Percentiles rank a stretch among this genome's conserved stretches.
Evolutionary conservation across 176 grass and related monocot genomes (phyloP).

Genomic region (barley (Hordeum vulgare)): DNA sequence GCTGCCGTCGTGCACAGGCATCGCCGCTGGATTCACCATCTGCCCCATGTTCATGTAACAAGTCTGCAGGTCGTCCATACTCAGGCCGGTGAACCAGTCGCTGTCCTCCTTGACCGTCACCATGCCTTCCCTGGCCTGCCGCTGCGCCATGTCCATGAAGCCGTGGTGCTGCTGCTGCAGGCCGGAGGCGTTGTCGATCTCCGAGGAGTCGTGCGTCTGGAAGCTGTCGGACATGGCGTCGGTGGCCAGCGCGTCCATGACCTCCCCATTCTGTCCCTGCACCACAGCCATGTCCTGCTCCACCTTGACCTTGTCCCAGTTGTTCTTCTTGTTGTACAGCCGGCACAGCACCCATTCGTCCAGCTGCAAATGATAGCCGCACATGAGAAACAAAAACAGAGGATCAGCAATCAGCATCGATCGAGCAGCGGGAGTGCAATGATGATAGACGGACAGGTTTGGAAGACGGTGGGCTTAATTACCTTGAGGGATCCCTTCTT

Average conservation of each 20-base stretch:
- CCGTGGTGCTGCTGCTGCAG: conserved; percentile 7
- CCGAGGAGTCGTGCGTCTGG: conserved; percentile 54
- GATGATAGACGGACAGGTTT: neutral
- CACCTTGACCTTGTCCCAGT: conserved; percentile 55
- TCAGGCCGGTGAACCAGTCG: conserved; percentile 45
- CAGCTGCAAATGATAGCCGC: conserved; percentile 27
- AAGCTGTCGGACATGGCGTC: conserved; percentile 55
- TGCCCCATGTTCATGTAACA: conserved; percentile 28
- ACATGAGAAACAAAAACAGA: no score
- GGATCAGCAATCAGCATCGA: neutral
- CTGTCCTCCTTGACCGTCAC: conserved; percentile 50
- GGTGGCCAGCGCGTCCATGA: conserved; percentile 8
- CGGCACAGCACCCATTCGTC: conserved; percentile 77
- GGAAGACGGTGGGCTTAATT: neutral
- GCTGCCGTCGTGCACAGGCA: conserved; percentile 16
- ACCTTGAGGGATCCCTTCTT: conserved; percentile 61
- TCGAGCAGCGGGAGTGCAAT: neutral
- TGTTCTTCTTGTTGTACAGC: conserved; percentile 85
- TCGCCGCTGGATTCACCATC: conserved; percentile 16
- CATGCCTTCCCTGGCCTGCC: neutral
- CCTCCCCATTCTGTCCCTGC: neutral
- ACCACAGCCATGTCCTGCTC: conserved; percentile 15
- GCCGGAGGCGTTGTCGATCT: conserved; percentile 40
- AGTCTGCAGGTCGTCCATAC: conserved; percentile 47
- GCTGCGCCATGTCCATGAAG: conserved; percentile 23